phyloP scores from a whole-genome alignment of 352 stramenopile genomes.

The Elongisporangium senticosum region DNA sequence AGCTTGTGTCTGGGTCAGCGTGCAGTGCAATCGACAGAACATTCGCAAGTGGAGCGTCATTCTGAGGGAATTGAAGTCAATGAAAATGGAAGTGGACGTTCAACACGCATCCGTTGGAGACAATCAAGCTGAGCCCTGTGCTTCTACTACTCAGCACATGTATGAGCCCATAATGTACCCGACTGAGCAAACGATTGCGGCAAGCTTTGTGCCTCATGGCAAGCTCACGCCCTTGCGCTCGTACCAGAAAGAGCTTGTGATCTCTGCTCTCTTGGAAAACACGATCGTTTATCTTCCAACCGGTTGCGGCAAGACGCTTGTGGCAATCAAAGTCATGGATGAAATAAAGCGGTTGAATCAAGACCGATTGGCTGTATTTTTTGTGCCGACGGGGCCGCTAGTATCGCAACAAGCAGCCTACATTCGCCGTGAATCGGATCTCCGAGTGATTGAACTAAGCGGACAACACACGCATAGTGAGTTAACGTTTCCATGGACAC shows the following conservation, averaged over 20 bases:
- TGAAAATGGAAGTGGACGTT: neutral
- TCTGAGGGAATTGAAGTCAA: neutral
- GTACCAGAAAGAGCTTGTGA: slow-evolving; percentile 66
- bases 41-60: neutral
- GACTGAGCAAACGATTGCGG: slow-evolving; percentile 5
- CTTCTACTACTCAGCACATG: neutral
- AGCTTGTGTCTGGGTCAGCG: slow-evolving; percentile 17
- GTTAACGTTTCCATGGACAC: neutral
- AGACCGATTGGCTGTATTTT: slow-evolving; percentile 45
- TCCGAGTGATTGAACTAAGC: slow-evolving; percentile 48
- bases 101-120: neutral
- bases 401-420: slow-evolving; percentile 75
- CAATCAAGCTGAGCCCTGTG: neutral
- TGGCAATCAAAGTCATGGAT: slow-evolving; percentile 70
- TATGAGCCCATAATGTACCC: neutral
- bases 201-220: slow-evolving; percentile 9
- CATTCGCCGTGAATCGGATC: slow-evolving; percentile 56
- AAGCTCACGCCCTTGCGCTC: slow-evolving; percentile 46
- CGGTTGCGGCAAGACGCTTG: slow-evolving; percentile 66
- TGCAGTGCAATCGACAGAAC: slow-evolving; percentile 13
- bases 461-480: slow-evolving; percentile 29
- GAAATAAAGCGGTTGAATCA: slow-evolving; percentile 60
- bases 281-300: slow-evolving; percentile 78
- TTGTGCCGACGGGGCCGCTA: slow-evolving; percentile 65
- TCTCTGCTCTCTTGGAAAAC: slow-evolving; percentile 71